Evolutionary conservation across 257 asterid genomes (phyloP), one percentile per base, ranked within the genome.

Genomic region (Phtheirospermum japonicum): DNA sequence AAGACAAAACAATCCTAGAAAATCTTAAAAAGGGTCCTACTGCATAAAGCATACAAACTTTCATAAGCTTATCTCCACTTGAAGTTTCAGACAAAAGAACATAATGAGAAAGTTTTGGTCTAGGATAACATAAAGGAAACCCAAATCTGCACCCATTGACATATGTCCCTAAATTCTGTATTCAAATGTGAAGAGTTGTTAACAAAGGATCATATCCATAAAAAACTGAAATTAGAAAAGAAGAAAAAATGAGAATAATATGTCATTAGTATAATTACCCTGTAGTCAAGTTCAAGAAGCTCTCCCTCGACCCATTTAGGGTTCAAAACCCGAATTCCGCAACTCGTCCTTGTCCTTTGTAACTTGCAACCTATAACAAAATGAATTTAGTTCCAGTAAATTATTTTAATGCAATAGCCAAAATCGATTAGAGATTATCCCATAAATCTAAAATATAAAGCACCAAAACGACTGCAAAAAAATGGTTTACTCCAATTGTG

Each of bases 221-320:
- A n/a, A n/a, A n/a, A n/a, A n/a, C n/a, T n/a, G n/a, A n/a, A n/a
- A n/a, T n/a, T n/a, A n/a, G n/a, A n/a, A 43, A 34, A 61, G 49
- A 56, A 46, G 20, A 52, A 5, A 7, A 36, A 52, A n/a, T n/a
- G n/a, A n/a, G n/a, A n/a, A n/a, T n/a, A n/a, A n/a, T n/a, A n/a
- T 20, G 20, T 0, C 12, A 7, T 2, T 23, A 12, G 8, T 30
- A 49, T 57, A 76, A 92, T 46, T 46, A 46, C 98, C 98, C 78
- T 92, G 74, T 97, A 93, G 9, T 84, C 86, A 37, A 92, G 86
- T 74, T 89, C 93, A 58, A 92, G 79, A 71, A 92, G 94, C 75
- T 91, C 96, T 1, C 98, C 98, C 66, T 88, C 95, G 7, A 92
- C 95, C 98, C 98, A 92, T 71, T 77, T 83, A 17, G 95, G 90